These are phyloP conservation scores for Fusarium anthophilum DNA, from an alignment of 2,329 filamentous ascomycete species.

Conservation along the genomic window DNA sequence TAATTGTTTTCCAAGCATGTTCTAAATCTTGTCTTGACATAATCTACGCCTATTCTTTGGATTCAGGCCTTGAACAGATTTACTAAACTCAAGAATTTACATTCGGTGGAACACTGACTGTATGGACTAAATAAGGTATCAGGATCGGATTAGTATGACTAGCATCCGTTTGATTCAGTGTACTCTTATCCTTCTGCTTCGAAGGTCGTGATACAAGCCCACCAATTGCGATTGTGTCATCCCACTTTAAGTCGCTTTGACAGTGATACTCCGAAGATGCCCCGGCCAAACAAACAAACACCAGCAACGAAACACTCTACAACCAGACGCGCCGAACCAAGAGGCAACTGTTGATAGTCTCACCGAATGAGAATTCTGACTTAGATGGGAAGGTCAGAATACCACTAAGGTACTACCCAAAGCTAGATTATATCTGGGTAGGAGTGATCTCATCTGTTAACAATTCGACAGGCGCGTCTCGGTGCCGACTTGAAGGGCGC, in stretches of 20 bases:
- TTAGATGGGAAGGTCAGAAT: neutral
- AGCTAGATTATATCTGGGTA: neutral
- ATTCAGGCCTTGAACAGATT: too few species aligned
- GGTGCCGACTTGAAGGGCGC: neutral
- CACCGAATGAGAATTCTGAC: neutral
- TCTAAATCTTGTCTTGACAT: neutral
- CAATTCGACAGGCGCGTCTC: constrained; percentile 20
- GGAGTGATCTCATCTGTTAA: constrained; percentile 1
- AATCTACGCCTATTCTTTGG: neutral
- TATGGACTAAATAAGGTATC: neutral
- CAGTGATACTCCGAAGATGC: constrained; percentile 23
- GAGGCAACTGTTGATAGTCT: neutral
- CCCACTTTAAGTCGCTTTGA: neutral
- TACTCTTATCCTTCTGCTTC: neutral
- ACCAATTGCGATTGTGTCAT: constrained; percentile 22
- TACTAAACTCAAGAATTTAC: neutral
- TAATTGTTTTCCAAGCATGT: neutral
- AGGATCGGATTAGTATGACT: neutral
- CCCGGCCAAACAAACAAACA: constrained; percentile 15
- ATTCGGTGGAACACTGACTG: too few species aligned
- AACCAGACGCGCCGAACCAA: neutral
- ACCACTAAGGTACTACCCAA: neutral
- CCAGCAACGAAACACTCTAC: neutral
- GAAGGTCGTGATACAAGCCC: constrained; percentile 5
- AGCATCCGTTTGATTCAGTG: neutral